Evolutionary conservation across 2,329 filamentous ascomycete genomes (phyloP).

Genomic region (Fusarium torreyae): DNA sequence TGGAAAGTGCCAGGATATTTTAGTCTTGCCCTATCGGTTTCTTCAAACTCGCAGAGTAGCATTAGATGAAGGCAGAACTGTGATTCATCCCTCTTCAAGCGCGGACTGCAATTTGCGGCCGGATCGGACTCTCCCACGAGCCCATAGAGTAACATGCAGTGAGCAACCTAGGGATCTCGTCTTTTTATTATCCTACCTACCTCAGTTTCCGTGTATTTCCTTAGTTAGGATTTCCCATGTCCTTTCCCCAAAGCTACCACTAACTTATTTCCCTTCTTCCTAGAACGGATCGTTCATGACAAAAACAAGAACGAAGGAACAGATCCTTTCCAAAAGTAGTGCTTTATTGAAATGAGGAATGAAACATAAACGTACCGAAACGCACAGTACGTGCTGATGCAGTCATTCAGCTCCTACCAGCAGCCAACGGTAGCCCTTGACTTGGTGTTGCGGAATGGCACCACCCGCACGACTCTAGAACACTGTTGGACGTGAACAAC

Average conservation of each 20-base stretch:
- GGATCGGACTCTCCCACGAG: no score
- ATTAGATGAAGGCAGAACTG: not conserved
- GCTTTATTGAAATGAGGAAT: not conserved
- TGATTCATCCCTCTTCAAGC: constrained; percentile 3
- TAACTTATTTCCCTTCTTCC: not conserved
- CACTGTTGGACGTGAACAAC: constrained; percentile 36
- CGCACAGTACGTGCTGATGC: constrained; percentile 6
- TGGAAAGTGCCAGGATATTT: not conserved
- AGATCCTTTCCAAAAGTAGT: not conserved
- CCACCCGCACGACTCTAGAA: constrained; percentile 46
- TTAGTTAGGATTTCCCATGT: not conserved
- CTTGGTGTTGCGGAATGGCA: constrained; percentile 35
- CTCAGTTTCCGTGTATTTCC: not conserved
- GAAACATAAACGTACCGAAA: constrained; percentile 5
- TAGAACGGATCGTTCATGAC: not conserved
- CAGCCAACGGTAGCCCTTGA: constrained; percentile 9
- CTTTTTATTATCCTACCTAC: not conserved
- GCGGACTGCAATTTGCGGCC: constrained; percentile 4
- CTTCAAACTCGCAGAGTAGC: not conserved
- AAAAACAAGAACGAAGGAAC: not conserved
- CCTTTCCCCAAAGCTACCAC: not conserved
- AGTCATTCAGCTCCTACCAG: constrained; percentile 13
- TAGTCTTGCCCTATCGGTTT: no score
- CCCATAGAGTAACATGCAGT: no score
- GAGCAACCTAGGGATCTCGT: not conserved